Conservation (phyloP, 2,329 filamentous ascomycete species). For the Pyrenophora graminea region DNA sequence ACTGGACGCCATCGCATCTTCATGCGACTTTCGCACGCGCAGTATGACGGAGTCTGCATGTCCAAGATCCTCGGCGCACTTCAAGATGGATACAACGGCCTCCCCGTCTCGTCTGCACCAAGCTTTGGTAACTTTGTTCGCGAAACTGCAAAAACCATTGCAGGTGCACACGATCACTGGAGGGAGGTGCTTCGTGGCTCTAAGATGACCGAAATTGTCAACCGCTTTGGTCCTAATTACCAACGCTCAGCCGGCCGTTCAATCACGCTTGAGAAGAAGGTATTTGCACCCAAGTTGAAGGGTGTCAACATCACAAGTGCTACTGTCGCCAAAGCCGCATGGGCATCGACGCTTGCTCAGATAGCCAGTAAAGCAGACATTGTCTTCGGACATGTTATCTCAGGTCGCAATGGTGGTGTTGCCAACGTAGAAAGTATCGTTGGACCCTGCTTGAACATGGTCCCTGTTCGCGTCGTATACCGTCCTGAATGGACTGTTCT, state of each 20-base stretch:
- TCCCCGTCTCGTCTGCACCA: constrained; percentile 37
- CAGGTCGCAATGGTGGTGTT: constrained; percentile 47
- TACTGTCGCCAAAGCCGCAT: constrained; percentile 54
- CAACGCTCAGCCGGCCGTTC: constrained; percentile 36
- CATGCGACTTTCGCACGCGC: constrained; percentile 42
- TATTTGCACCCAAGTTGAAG: constrained; percentile 27
- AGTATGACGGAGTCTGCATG: constrained; percentile 43
- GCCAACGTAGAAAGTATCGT: constrained; percentile 46
- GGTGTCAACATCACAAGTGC: constrained; percentile 46
- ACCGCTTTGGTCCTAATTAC: constrained; percentile 40
- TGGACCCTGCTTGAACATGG: constrained; percentile 51
- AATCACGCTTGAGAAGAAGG: constrained; percentile 32
- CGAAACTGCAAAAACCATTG: constrained; percentile 33
- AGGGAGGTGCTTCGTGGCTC: constrained; percentile 37
- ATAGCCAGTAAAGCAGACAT: constrained; percentile 46
- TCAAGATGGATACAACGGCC: constrained; percentile 39
- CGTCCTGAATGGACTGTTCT: constrained; percentile 41
- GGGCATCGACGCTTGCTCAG: constrained; percentile 49
- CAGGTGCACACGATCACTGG: constrained; percentile 40
- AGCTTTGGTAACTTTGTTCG: constrained; percentile 40
- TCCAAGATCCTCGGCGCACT: constrained; percentile 36
- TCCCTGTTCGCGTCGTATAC: constrained; percentile 49
- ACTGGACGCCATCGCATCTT: constrained; percentile 36
- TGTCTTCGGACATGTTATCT: constrained; percentile 51
- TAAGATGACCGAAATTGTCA: constrained; percentile 43